phyloP scores from a whole-genome alignment of 2,329 filamentous ascomycete species.

The Dothideomycetes sp. region DNA sequence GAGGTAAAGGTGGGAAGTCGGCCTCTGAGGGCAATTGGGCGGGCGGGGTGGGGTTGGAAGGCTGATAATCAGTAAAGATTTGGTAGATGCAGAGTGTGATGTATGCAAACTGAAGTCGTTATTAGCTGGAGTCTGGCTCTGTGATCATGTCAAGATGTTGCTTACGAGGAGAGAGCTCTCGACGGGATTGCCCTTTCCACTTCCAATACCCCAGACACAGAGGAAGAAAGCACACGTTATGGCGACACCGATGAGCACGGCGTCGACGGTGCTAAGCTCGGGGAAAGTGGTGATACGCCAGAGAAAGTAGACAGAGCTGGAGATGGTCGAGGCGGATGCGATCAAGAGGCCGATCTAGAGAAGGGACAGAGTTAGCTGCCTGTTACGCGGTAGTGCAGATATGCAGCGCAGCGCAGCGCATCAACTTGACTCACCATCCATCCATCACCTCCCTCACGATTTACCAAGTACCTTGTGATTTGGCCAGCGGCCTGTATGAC shows the following conservation, averaged over 20 bases:
- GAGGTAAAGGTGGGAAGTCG: constrained; percentile 93
- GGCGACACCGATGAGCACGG: constrained; percentile 81
- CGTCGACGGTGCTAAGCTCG: constrained; percentile 84
- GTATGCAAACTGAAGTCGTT: constrained; percentile 66
- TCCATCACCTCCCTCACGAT: constrained; percentile 82
- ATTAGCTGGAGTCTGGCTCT: too few species aligned
- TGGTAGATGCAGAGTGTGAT: constrained; percentile 98
- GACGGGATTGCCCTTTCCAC: constrained; percentile 85
- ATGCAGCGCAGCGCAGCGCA: not conserved
- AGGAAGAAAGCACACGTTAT: constrained; percentile 90
- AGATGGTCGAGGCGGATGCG: constrained; percentile 82
- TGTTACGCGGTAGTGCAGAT: too few species aligned
- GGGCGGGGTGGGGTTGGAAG: constrained; percentile 53
- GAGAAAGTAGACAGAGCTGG: constrained; percentile 88
- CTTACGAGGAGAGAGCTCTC: constrained; percentile 74
- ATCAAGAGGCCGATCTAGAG: constrained; percentile 75
- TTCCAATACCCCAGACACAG: constrained; percentile 87
- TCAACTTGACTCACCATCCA: constrained; percentile 67
- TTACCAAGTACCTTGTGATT: constrained; percentile 90
- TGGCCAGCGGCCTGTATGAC: constrained; percentile 94
- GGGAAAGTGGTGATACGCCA: constrained; percentile 93
- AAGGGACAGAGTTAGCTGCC: constrained; percentile 27
- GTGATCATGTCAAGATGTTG: too few species aligned
- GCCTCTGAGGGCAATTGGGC: constrained; percentile 51
- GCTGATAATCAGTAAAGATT: constrained; percentile 96